Evolutionary conservation across 2,329 filamentous ascomycete genomes (phyloP).

Genomic region (Monosporascus sp.): DNA sequence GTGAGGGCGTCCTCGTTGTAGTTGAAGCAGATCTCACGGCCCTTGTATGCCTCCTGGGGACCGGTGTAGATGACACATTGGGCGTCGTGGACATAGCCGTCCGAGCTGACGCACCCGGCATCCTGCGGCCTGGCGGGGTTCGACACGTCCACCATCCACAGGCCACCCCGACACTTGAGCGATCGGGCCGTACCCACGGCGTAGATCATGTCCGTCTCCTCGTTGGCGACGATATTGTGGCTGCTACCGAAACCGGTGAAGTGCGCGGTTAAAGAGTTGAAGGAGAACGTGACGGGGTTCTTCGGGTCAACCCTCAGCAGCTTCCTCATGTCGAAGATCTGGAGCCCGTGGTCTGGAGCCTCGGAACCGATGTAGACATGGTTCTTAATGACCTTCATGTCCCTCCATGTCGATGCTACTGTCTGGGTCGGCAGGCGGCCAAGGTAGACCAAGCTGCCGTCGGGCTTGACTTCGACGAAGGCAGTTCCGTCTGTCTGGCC

Average conservation of each 20-base stretch:
- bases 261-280: slow-evolving; percentile 33
- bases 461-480: slow-evolving; percentile 45
- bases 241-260: slow-evolving; percentile 31
- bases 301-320: slow-evolving; percentile 41
- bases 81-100: slow-evolving; percentile 57
- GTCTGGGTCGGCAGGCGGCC: slow-evolving; percentile 42
- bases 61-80: slow-evolving; percentile 52
- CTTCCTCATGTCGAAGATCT: slow-evolving; percentile 59
- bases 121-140: slow-evolving; percentile 24
- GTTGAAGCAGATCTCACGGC: slow-evolving; percentile 48
- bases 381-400: slow-evolving; percentile 39
- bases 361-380: slow-evolving; percentile 34
- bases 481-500: slow-evolving; percentile 49
- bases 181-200: slow-evolving; percentile 33
- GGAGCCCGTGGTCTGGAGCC: slow-evolving; percentile 48
- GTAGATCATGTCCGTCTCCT: slow-evolving; percentile 40
- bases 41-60: slow-evolving; percentile 38
- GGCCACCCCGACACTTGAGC: slow-evolving; percentile 23
- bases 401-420: slow-evolving; percentile 43
- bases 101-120: slow-evolving; percentile 44
- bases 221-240: slow-evolving; percentile 42
- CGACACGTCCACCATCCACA: slow-evolving; percentile 47
- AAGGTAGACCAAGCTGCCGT: slow-evolving; percentile 46
- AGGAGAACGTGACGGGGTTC: slow-evolving; percentile 36
- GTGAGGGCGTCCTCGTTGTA: slow-evolving; percentile 49